Percentiles rank a stretch among this genome's conserved stretches.
These are phyloP conservation scores for Arctium lappa DNA, from an alignment of 129 eudicot genomes.

Conservation along the genomic window DNA sequence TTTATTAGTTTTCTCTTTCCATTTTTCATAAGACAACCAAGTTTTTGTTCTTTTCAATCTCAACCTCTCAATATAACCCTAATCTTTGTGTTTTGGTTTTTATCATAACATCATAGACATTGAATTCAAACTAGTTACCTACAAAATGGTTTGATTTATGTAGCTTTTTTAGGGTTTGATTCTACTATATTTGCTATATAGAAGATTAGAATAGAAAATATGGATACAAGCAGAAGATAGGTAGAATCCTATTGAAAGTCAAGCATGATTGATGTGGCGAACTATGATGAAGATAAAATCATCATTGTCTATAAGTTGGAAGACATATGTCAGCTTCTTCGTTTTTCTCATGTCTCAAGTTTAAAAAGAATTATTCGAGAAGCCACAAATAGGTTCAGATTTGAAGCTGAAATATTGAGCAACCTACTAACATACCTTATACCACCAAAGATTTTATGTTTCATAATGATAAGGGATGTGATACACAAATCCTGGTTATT, in stretches of 20 bases:
- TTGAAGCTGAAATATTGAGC: background rate
- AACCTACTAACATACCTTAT: background rate
- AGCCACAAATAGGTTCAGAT: background rate
- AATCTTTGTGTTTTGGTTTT: background rate
- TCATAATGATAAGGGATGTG: background rate
- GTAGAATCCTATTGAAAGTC: constrained; percentile 96
- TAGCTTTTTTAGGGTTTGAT: background rate
- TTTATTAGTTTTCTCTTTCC: background rate
- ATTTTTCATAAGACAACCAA: background rate
- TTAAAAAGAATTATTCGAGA: constrained; percentile 64
- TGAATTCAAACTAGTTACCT: background rate
- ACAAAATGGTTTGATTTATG: background rate
- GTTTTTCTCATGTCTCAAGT: constrained; percentile 62
- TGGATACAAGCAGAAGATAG: constrained; percentile 95
- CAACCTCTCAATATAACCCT: background rate
- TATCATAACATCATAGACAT: background rate
- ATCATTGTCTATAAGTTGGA: constrained; percentile 85
- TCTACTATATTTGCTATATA: background rate
- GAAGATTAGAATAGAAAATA: constrained; percentile 19
- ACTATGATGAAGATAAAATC: constrained; percentile 84
- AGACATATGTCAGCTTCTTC: constrained; percentile 79
- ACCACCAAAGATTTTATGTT: background rate
- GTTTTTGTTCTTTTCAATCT: background rate
- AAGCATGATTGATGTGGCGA: constrained; percentile 70
- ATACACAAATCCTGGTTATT: background rate